phyloP scores from a whole-genome alignment of 2,329 filamentous ascomycete species.

The Nemania sp. region DNA sequence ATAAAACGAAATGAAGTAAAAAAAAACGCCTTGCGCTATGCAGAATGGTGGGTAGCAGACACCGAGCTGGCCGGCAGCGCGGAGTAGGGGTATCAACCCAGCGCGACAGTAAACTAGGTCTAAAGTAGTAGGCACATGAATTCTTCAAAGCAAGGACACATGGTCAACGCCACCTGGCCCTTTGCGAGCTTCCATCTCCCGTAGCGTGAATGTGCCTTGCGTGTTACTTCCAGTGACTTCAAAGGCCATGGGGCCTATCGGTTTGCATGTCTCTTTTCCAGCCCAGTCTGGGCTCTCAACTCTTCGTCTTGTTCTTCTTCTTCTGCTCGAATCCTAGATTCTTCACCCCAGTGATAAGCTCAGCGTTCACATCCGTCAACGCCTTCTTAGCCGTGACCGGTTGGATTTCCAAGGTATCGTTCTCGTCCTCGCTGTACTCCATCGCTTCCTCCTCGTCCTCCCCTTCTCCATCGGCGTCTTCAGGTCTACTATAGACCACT shows the following conservation, averaged over 20 bases:
- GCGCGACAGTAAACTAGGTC: not conserved
- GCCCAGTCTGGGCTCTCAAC: not conserved
- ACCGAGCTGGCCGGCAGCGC: not conserved
- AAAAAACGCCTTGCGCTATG: conserved; percentile 28
- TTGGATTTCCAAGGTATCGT: conserved; percentile 28
- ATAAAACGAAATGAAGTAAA: too few relatives aligned
- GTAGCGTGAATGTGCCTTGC: not conserved
- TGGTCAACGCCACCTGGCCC: not conserved
- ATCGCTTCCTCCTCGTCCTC: conserved; percentile 45
- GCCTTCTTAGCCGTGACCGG: conserved; percentile 26
- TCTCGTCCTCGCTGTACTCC: conserved; percentile 37
- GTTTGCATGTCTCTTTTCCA: not conserved
- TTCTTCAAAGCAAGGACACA: conserved; percentile 6
- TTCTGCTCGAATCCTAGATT: conserved; percentile 55
- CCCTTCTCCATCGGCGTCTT: conserved; percentile 44
- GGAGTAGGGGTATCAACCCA: not conserved
- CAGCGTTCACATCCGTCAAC: conserved; percentile 56
- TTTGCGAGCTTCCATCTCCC: not conserved
- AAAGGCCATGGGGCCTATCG: not conserved
- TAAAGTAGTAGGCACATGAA: conserved; percentile 1
- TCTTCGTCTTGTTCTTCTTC: conserved; percentile 33
- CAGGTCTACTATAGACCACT: conserved; percentile 45
- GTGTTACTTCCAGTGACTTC: not conserved
- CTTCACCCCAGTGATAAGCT: conserved; percentile 64
- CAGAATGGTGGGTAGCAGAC: not conserved